Base-by-base conservation (phyloP, 2,329 filamentous ascomycete genomes). In the Ceratocystis smalleyi region DNA sequence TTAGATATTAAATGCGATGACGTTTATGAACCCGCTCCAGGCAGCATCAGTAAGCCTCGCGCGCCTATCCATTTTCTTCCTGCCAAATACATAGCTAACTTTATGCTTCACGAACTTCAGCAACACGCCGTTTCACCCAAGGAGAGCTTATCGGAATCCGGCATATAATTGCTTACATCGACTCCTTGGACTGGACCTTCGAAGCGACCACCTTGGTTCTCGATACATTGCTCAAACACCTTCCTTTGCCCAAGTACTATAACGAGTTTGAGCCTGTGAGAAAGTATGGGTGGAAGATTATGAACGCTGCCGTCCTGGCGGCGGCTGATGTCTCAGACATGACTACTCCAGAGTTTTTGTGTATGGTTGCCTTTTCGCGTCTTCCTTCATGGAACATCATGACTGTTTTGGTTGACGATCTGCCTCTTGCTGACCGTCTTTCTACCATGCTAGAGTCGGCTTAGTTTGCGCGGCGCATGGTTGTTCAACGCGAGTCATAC, bases 391-490 rank as follows among this genome's bases (percentile, higher is more conserved):
- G 62, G 62, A 63, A 55, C 17, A 40, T 63, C 19, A 63, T 45
- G 32, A 35, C 51, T n/a, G 40, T 63, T 24, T 22, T 22, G 3
- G 10, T 40, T 5, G 30, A 45, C 10, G 62, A 63, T 30, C 30
- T 57, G 35, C 35, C 35, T 30, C 51, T 63, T 45, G 54, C 54
- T 30, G 62, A 63, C n/a, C 51, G 62, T n/a, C 54, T 63, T 51
- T 57, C 49, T 22, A 43, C 32, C 51, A 63, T 63, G 62, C 51
- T 63, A 32, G 43, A 54, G 30, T 57, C 51, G 51, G 32, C 32
- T 30, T 63, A 63, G 62, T 63, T 63, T 59, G 43, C 62, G 5
- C 62, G 62, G 17, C 51, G 62, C 62, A 63, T 63, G 62, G 40
- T 43, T 45, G 43, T 63, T 27, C 62, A 63, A 22, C 32, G 35